Evolutionary conservation across 371 early-diverging fungal species (phyloP).

Genomic region (Funneliformis caledonium): DNA sequence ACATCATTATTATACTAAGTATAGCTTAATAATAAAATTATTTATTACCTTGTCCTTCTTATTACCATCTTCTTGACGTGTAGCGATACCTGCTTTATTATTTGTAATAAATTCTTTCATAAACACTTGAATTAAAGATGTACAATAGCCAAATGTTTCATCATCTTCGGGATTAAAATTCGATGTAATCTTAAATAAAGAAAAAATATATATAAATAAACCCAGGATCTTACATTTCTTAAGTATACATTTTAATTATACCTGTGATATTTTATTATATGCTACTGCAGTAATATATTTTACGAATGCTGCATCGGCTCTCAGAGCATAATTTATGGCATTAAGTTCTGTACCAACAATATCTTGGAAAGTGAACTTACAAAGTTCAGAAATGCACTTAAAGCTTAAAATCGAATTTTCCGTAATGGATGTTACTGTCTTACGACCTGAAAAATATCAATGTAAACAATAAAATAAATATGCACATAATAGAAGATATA

Average conservation of each 20-base stretch:
- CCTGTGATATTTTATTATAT: slow-evolving; percentile 43
- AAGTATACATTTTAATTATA: slow-evolving; percentile 2
- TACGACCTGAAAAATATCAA: slow-evolving; percentile 44
- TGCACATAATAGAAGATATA: neutral
- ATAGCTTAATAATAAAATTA: neutral
- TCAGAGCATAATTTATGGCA: slow-evolving; percentile 40
- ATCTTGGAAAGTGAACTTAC: slow-evolving; percentile 47
- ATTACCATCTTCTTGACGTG: slow-evolving; percentile 13
- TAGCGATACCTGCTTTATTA: slow-evolving; percentile 27
- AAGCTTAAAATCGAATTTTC: slow-evolving; percentile 45
- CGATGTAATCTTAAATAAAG: neutral
- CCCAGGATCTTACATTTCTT: neutral
- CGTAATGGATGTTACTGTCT: slow-evolving; percentile 31
- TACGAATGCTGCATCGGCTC: slow-evolving; percentile 52
- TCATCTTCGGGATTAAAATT: slow-evolving; percentile 20
- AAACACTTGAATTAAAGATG: slow-evolving; percentile 38
- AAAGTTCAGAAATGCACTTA: slow-evolving; percentile 45
- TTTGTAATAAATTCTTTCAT: slow-evolving; percentile 43
- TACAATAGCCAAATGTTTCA: slow-evolving; percentile 25
- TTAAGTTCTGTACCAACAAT: slow-evolving; percentile 27
- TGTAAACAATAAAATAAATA: neutral
- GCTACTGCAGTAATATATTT: slow-evolving; percentile 52
- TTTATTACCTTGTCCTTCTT: slow-evolving; percentile 22
- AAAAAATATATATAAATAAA: neutral
- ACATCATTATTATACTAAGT: neutral